phyloP scores from a whole-genome alignment of 208 protist species.

The Leishmania arabica region DNA sequence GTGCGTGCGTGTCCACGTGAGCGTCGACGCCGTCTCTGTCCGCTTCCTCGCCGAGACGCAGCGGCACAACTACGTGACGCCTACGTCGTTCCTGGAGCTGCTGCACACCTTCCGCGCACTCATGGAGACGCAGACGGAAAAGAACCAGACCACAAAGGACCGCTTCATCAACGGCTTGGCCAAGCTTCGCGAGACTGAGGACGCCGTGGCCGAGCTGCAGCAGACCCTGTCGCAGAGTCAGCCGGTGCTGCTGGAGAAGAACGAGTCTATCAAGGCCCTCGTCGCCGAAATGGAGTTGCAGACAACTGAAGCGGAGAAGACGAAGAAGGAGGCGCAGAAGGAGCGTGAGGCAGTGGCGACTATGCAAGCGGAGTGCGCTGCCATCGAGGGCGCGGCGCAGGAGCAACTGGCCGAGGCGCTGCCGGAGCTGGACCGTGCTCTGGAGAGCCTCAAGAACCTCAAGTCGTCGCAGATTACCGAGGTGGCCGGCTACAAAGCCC shows the following conservation, averaged over 20 bases:
- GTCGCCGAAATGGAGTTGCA: slow-evolving; percentile 94
- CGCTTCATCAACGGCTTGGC: slow-evolving; percentile 95
- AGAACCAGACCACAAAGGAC: slow-evolving; percentile 76
- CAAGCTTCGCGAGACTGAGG: slow-evolving; percentile 95
- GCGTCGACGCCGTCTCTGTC: slow-evolving; percentile 88
- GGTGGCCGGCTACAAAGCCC: slow-evolving; percentile 95
- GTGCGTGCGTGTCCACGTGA: slow-evolving; percentile 95
- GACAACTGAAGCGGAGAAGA: slow-evolving; percentile 93
- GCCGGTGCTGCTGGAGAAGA: slow-evolving; percentile 95
- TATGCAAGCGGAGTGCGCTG: slow-evolving; percentile 94
- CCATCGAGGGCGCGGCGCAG: slow-evolving; percentile 95
- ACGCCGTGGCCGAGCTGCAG: slow-evolving; percentile 93
- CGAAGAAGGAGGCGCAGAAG: slow-evolving; percentile 86
- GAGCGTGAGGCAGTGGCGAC: slow-evolving; percentile 93
- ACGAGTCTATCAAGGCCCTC: slow-evolving; percentile 93
- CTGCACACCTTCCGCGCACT: slow-evolving; percentile 92
- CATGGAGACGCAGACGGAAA: slow-evolving; percentile 81
- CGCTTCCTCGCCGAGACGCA: slow-evolving; percentile 92
- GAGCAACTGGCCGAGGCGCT: slow-evolving; percentile 95
- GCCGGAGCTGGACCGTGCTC: slow-evolving; percentile 96
- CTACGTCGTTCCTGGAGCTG: slow-evolving; percentile 98
- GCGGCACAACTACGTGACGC: slow-evolving; percentile 98
- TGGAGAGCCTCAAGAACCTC: slow-evolving; percentile 95
- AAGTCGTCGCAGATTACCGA: slow-evolving; percentile 97
- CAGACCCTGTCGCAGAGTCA: slow-evolving; percentile 94